Evolutionary conservation across 2,329 filamentous ascomycete species (phyloP), one percentile per base, ranked within the genome.

Genomic region (Fusarium agapanthi): DNA sequence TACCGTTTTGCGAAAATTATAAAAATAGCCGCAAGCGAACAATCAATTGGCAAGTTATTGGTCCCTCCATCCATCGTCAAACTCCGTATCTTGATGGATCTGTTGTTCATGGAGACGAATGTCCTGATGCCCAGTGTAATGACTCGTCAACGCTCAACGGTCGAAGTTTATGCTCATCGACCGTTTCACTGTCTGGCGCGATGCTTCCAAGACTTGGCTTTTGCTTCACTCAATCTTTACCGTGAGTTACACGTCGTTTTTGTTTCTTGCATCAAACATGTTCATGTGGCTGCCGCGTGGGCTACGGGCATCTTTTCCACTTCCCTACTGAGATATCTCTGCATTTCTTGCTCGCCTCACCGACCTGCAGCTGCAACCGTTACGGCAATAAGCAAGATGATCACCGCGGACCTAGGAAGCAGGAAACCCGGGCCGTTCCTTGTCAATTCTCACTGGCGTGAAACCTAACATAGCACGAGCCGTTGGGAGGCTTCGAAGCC

Each of bases 391-490:
- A 43, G 24, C 22, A 26, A 28, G 63, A n/a, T 40, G 44, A 64
- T 58, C 66, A 35, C 34, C 43, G 28, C 32, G n/a, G 38, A 30
- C 34, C 6, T 26, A 44, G 61, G 43, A 28, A 32, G 20, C 14
- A 45, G 38, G 50, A 44, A 37, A 22, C 34, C 65, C 65, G 65
- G 57, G 57, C 66, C 66, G 66, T 64, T 69, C 66, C 66, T 69
- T 69, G 50, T 69, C 38, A 64, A 37, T 16, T 34, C 54, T 44
- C 28, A 7, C 37, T 63, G 35, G 57, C 13, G 32, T 69, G 50
- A 63, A 68, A 68, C 65, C 43, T 41, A 64, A 68, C 65, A 35
- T 37, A 44, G 57, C 24, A 50, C 24, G 35, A 64, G 51, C 48
- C 18, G 47, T 47, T 38, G 35, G 24, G 24, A 32, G 50, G 50